A percentile compares a stretch with the other conserved stretches of the same genome.
These are phyloP conservation scores for Haplosporangium gracile DNA, from an alignment of 192 early-diverging fungal genomes.

Conservation along the genomic window DNA sequence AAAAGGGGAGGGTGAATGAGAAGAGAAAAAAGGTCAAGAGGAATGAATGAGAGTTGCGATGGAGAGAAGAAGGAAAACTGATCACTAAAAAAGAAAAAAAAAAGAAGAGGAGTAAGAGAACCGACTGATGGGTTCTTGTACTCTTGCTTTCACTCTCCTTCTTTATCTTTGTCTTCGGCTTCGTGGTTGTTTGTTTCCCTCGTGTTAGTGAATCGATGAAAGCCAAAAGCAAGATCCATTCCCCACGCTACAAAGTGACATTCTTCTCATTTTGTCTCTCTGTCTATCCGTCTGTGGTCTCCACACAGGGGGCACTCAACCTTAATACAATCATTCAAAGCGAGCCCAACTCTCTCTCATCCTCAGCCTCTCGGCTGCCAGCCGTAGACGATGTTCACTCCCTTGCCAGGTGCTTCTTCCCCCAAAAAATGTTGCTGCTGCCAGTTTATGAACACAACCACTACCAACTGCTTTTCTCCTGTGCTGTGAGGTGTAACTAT, in stretches of 20 bases:
- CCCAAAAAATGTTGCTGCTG: neutral
- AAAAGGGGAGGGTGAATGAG: neutral
- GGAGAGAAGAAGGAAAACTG: neutral
- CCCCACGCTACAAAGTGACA: neutral
- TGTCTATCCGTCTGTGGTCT: neutral
- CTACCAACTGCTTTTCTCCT: neutral
- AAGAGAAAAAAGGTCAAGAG: too few relatives aligned
- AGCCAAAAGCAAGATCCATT: neutral
- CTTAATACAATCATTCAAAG: neutral
- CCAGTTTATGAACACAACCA: neutral
- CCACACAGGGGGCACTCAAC: neutral
- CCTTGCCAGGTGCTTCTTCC: neutral
- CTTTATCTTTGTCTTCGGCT: neutral
- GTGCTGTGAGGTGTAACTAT: neutral
- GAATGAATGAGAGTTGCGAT: neutral
- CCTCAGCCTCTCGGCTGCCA: neutral
- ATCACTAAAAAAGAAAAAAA: neutral
- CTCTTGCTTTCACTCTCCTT: neutral
- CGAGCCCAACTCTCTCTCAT: neutral
- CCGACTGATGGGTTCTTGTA: conserved; percentile 9
- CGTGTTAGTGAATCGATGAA: neutral
- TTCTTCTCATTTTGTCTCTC: neutral
- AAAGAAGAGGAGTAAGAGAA: neutral
- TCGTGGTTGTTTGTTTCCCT: conserved; percentile 1
- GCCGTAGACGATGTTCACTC: conserved; percentile 1